Evolutionary conservation across 352 stramenopile species (phyloP).

Genomic region (Phytophthora tubulina): DNA sequence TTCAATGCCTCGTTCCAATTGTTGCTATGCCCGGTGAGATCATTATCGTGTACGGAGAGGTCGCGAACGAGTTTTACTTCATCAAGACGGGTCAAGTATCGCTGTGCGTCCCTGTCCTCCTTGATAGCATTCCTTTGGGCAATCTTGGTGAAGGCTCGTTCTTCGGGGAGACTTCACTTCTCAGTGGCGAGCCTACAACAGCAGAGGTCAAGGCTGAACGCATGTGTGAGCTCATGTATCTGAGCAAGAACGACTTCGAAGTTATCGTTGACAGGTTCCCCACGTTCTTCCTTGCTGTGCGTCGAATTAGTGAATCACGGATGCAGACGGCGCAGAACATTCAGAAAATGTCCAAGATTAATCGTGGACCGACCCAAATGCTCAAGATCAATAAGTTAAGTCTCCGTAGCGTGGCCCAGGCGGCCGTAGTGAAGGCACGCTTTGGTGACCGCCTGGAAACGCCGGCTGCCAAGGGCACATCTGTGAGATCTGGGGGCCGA

Average conservation of each 20-base stretch:
- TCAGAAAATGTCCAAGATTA: constrained; percentile 71
- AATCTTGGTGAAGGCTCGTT: constrained; percentile 81
- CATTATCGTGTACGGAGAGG: constrained; percentile 70
- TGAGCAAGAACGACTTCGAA: constrained; percentile 67
- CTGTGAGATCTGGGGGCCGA: constrained; percentile 22
- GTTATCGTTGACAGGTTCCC: constrained; percentile 72
- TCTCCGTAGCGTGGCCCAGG: constrained; percentile 26
- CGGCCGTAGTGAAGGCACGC: constrained; percentile 30
- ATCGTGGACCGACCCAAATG: constrained; percentile 43
- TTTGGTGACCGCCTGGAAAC: constrained; percentile 31
- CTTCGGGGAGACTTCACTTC: constrained; percentile 76
- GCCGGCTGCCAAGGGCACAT: constrained; percentile 4
- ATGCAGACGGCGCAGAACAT: constrained; percentile 77
- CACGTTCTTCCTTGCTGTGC: constrained; percentile 72
- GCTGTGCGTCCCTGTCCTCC: constrained; percentile 48
- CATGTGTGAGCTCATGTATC: constrained; percentile 73
- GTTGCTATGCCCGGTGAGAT: constrained; percentile 77
- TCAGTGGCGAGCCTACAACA: constrained; percentile 61
- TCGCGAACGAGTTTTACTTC: constrained; percentile 78
- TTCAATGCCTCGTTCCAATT: constrained; percentile 71
- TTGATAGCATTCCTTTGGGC: constrained; percentile 57
- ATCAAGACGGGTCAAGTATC: constrained; percentile 76
- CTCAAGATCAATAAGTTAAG: constrained; percentile 39
- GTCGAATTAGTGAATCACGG: constrained; percentile 71
- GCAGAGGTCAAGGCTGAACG: constrained; percentile 71